phyloP scores from a whole-genome alignment of 192 early-diverging fungal genomes.

The Backusella psychrophila region DNA sequence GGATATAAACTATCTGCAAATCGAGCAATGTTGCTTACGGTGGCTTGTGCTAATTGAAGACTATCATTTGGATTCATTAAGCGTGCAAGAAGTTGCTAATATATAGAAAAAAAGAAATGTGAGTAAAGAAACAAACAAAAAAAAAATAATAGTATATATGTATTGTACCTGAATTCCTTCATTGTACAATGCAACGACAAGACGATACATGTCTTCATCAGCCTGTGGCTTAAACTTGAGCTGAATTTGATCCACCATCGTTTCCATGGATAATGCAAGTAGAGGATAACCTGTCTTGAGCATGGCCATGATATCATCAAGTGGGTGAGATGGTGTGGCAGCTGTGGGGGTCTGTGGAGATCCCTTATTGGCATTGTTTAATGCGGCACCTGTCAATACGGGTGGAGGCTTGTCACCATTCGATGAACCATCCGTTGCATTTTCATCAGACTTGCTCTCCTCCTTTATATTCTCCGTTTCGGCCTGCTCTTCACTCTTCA shows the following conservation, averaged over 20 bases:
- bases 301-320: slow-evolving; percentile 94
- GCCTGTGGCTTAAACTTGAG: slow-evolving; percentile 88
- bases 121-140: not conserved
- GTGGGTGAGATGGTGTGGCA: slow-evolving; percentile 55
- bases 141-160: not conserved
- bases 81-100: slow-evolving; percentile 65
- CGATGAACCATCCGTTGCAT: not conserved
- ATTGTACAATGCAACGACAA: slow-evolving; percentile 88
- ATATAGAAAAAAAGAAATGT: not conserved
- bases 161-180: slow-evolving; percentile 80
- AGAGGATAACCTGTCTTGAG: slow-evolving; percentile 95
- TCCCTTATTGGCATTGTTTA: slow-evolving; percentile 1
- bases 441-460: not conserved
- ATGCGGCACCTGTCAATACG: not conserved
- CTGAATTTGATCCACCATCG: slow-evolving; percentile 98
- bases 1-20: slow-evolving; percentile 87
- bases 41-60: slow-evolving; percentile 61
- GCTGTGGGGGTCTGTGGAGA: slow-evolving; percentile 22
- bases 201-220: slow-evolving; percentile 97
- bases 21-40: slow-evolving; percentile 76
- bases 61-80: slow-evolving; percentile 59
- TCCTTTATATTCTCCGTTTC: not conserved
- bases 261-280: slow-evolving; percentile 94
- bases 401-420: slow-evolving; percentile 2
- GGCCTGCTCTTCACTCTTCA: not conserved